A percentile compares a stretch with the other conserved stretches of the same genome.
Evolutionary conservation across 2,329 filamentous ascomycete species (phyloP).

Genomic region (Leptographium wingfieldii): DNA sequence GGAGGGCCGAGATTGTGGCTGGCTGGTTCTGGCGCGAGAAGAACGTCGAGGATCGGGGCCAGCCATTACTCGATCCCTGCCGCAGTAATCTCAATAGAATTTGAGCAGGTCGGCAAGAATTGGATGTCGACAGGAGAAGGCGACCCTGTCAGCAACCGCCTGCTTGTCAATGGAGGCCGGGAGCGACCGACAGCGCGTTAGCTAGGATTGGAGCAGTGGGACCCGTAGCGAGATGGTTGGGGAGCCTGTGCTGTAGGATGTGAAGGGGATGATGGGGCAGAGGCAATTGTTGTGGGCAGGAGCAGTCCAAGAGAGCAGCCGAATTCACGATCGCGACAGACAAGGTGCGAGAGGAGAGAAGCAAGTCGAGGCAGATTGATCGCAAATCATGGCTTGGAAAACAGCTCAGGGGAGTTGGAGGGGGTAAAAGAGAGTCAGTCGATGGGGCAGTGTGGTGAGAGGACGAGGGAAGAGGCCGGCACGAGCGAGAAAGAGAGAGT

Average conservation of each 20-base stretch:
- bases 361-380: background rate
- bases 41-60: slow-evolving; percentile 68
- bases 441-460: background rate
- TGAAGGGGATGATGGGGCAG: background rate
- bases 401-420: background rate
- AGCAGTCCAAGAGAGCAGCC: background rate
- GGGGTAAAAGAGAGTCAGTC: background rate
- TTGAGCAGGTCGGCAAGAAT: slow-evolving; percentile 13
- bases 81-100: background rate
- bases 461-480: background rate
- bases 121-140: slow-evolving; percentile 6
- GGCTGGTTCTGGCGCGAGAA: slow-evolving; percentile 73
- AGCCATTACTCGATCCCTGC: slow-evolving; percentile 38
- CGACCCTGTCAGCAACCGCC: background rate
- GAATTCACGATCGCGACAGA: background rate
- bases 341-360: background rate
- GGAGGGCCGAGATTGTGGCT: slow-evolving; percentile 64
- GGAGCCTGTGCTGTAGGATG: background rate
- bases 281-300: background rate
- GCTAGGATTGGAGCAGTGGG: background rate
- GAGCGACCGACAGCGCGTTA: background rate
- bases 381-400: slow-evolving; percentile 2
- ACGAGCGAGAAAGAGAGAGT: background rate
- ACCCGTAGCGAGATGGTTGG: background rate
- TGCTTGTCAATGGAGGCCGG: background rate